Base-by-base conservation (phyloP, 129 eudicot genomes). In the Flaveria linearis region DNA sequence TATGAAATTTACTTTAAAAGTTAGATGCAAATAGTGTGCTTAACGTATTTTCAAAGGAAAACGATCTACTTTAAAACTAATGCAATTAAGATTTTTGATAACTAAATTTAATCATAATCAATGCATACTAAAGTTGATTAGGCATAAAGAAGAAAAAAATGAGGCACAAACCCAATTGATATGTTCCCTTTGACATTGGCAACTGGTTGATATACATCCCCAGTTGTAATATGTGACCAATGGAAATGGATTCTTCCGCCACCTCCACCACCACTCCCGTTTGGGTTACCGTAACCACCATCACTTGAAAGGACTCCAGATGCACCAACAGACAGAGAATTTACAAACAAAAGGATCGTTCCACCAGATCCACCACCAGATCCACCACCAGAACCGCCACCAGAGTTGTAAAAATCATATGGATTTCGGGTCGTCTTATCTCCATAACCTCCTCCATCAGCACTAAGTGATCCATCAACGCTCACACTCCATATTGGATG, bases 341-440 rank as follows among this genome's bases (percentile, higher is more conserved):
- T 83, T 80, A 93, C 82, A 78, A 93, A 93, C 74, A 90, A 50
- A 69, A 93, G 89, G 74, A 93, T 86, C 10, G 96, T 93, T 64
- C 98, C 98, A 23, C 98, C 98, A 80, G 97, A 93, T 79, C 97
- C 98, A 78, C 98, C 98, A n/a, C n/a, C n/a, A n/a, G n/a, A n/a
- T n/a, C n/a, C n/a, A n/a, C n/a, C n/a, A 5, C 98, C 98, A 63
- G 85, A 85, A 47, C 87, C 88, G 26, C 72, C 49, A 47, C 46
- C 30, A 25, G 20, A 23, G 53, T 55, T 56, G 62, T 71, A 77
- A 13, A 41, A 25, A 70, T 28, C 70, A 63, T 79, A 43, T 28
- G 52, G 69, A 42, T 86, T 85, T 69, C 60, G 80, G 51, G 14
- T 60, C 42, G 50, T 60, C 49, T 69, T 56, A 41, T 82, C 83